Conservation (phyloP, 1,284 basidiomycete species). For the Ustilago crameri region DNA sequence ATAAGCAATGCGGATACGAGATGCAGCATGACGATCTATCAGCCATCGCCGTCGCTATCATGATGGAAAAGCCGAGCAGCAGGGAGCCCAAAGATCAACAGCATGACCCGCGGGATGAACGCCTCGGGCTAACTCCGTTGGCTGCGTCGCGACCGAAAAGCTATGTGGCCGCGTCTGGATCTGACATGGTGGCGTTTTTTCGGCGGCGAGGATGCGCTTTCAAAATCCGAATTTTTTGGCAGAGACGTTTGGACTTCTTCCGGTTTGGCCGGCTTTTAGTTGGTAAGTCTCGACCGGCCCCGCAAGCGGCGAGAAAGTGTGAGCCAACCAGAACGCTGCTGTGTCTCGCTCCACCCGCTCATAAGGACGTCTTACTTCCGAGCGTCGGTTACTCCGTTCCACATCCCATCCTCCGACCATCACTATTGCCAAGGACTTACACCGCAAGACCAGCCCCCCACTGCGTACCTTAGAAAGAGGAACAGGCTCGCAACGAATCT, state of each 20-base stretch:
- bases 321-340: background rate
- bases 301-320: background rate
- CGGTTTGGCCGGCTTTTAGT: background rate
- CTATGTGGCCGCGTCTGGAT: background rate
- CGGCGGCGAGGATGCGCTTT: conserved; percentile 5
- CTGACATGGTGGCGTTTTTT: background rate
- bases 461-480: background rate
- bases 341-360: background rate
- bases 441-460: background rate
- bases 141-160: too few relatives aligned
- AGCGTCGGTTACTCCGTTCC: too few relatives aligned
- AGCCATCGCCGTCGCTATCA: background rate
- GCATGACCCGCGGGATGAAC: background rate
- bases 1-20: background rate
- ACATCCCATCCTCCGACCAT: too few relatives aligned
- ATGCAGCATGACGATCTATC: background rate
- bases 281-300: background rate
- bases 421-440: too few relatives aligned
- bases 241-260: too few relatives aligned
- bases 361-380: background rate
- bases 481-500: too few relatives aligned
- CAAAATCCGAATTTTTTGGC: background rate
- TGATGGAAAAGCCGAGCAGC: background rate
- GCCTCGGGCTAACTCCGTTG: conserved; percentile 1
- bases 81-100: too few relatives aligned